Base-by-base conservation (phyloP, 1,284 basidiomycete genomes). In the Coniferiporia weirii region DNA sequence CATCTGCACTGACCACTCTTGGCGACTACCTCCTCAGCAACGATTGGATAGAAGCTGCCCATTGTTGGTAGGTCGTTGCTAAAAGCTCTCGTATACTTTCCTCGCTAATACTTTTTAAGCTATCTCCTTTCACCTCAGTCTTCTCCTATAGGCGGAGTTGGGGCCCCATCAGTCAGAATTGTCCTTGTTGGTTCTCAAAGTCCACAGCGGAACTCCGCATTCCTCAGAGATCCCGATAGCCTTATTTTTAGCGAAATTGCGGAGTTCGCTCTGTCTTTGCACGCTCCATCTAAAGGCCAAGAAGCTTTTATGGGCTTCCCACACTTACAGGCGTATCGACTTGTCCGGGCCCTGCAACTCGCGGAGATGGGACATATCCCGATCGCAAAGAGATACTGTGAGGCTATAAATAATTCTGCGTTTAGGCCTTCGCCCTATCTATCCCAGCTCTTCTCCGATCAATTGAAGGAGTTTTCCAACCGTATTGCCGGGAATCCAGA, bases 161-260 rank as follows among this genome's bases (percentile, higher is more conserved):
- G 85, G 13, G 78, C 80, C 57, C 79, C 82, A 5, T 73, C 82
- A 15, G 78, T 79, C 49, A 83, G 89, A 32, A 74, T 92, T 45
- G 76, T 83, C 12, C 73, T 94, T 22, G 69, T 91, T 38, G 89
- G 91, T 10, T 80, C 83, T 22, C 80, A 78, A 51, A 84, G 75
- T 68, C 87, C 87, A 0, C 75, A 76, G 46, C 67, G 67, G 13
- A 75, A 73, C 56, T 76, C 81, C 0, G 76, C 73, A 40, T 88
- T 87, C 67, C 75, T 79, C 66, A 84, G 82, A 67, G 86, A 95
- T 68, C 73, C 82, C 8, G 95, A 98, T 69, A 76, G 87, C 6
- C 79, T 95, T 60, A 83, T 97, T 63, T 85, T 98, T 65, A 89
- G 94, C 5, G 97, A 99, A 75, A 87, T 98, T 45, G 77, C 89